phyloP scores from a whole-genome alignment of 2,329 filamentous ascomycete genomes.

The Raffaelea arxii region DNA sequence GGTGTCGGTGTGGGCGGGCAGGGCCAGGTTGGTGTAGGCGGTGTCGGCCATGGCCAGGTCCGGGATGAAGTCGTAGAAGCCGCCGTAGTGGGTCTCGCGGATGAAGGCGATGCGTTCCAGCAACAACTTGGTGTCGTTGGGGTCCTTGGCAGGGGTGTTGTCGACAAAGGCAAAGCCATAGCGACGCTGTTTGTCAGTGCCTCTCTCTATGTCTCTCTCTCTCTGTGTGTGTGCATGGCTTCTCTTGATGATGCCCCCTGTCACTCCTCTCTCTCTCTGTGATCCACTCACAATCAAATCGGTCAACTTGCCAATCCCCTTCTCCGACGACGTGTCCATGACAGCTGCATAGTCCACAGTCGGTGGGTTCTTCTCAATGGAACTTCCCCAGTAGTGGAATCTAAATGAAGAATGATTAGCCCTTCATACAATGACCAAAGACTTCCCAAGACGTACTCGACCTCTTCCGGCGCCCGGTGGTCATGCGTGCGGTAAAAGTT shows the following conservation, averaged over 20 bases:
- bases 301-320: slow-evolving; percentile 52
- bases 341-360: slow-evolving; percentile 50
- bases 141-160: slow-evolving; percentile 52
- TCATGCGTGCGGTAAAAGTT: slow-evolving; percentile 30
- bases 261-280: neutral
- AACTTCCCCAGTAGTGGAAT: slow-evolving; percentile 19
- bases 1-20: slow-evolving; percentile 84
- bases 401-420: slow-evolving; percentile 5
- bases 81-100: slow-evolving; percentile 83
- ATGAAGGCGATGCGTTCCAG: slow-evolving; percentile 79
- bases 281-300: slow-evolving; percentile 36
- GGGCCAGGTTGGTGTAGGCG: slow-evolving; percentile 77
- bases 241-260: neutral
- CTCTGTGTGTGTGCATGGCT: no score
- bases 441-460: slow-evolving; percentile 25
- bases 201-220: no score
- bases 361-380: slow-evolving; percentile 39
- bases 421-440: no score
- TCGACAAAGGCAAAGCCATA: slow-evolving; percentile 73
- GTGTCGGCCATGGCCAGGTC: slow-evolving; percentile 83
- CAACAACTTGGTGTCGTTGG: slow-evolving; percentile 62
- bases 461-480: slow-evolving; percentile 21
- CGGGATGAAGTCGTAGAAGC: slow-evolving; percentile 71
- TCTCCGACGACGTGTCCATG: slow-evolving; percentile 39
- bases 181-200: slow-evolving; percentile 35